Evolutionary conservation across 164 flowering plant genomes (phyloP).

Genomic region (Vitis amurensis): DNA sequence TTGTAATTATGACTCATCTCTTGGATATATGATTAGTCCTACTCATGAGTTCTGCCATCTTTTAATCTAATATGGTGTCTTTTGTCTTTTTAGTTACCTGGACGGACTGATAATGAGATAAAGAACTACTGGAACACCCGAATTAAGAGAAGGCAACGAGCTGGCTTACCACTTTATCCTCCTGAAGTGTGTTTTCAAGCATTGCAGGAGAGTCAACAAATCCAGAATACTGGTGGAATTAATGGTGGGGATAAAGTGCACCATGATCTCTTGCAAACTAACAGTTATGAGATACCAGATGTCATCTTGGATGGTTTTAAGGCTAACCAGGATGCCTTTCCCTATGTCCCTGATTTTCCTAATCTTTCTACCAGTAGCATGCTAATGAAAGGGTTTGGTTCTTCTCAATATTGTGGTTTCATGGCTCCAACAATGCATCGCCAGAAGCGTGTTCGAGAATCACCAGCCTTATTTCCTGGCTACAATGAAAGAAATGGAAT

Average conservation of each 20-base stretch:
- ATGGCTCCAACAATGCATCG: slow-evolving; percentile 34
- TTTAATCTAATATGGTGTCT: not conserved
- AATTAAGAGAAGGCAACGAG: slow-evolving; percentile 83
- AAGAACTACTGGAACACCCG: slow-evolving; percentile 98
- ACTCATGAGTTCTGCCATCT: not conserved
- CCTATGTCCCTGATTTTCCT: slow-evolving; percentile 43
- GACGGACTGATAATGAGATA: slow-evolving; percentile 98
- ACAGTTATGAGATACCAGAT: slow-evolving; percentile 53
- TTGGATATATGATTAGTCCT: too few species aligned
- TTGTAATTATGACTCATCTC: too few species aligned
- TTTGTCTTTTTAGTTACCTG: slow-evolving; percentile 61
- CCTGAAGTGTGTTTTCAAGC: slow-evolving; percentile 59
- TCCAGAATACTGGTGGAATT: slow-evolving; percentile 30
- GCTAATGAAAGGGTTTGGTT: slow-evolving; percentile 40
- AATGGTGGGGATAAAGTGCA: slow-evolving; percentile 30
- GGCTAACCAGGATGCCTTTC: slow-evolving; percentile 34
- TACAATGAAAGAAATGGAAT: slow-evolving; percentile 29
- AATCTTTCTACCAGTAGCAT: slow-evolving; percentile 45
- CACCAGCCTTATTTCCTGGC: slow-evolving; percentile 35
- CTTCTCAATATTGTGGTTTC: slow-evolving; percentile 42
- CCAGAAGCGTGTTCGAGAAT: slow-evolving; percentile 56
- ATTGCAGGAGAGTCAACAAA: slow-evolving; percentile 44
- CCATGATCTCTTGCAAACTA: slow-evolving; percentile 40
- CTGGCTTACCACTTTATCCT: slow-evolving; percentile 93
- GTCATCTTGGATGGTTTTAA: slow-evolving; percentile 53